A percentile compares a stretch with the other conserved stretches of the same genome.
These are phyloP conservation scores for Penicillium coffeae DNA, from an alignment of 495 filamentous ascomycete species.

Conservation along the genomic window DNA sequence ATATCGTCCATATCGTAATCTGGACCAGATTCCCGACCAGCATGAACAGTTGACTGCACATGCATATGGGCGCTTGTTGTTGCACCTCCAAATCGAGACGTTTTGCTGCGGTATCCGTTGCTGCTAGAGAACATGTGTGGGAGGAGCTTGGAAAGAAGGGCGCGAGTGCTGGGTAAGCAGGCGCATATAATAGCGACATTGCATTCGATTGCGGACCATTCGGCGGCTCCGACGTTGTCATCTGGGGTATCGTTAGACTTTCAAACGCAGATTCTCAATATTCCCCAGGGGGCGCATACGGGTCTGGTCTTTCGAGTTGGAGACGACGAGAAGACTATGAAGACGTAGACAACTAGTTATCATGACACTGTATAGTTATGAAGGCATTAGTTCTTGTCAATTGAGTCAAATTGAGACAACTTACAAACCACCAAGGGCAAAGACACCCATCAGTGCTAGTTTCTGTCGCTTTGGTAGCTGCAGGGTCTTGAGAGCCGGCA, in stretches of 20 bases:
- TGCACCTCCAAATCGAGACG: slow-evolving; percentile 14
- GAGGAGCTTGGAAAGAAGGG: slow-evolving; percentile 42
- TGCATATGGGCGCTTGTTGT: slow-evolving; percentile 21
- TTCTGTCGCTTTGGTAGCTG: slow-evolving; percentile 42
- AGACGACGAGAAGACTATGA: slow-evolving; percentile 41
- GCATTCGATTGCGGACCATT: slow-evolving; percentile 56
- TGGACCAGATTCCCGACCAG: slow-evolving; percentile 5
- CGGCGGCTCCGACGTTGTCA: slow-evolving; percentile 51
- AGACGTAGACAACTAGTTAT: slow-evolving; percentile 54
- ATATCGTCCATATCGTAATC: slow-evolving; percentile 23
- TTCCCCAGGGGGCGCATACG: too few species aligned
- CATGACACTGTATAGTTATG: slow-evolving; percentile 37
- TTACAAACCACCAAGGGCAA: slow-evolving; percentile 47
- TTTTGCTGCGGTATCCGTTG: slow-evolving; percentile 27
- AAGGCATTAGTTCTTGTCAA: too few species aligned
- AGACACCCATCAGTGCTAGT: slow-evolving; percentile 43
- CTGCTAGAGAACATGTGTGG: slow-evolving; percentile 33
- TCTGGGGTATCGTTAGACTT: slow-evolving; percentile 14
- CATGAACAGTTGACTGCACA: slow-evolving; percentile 24
- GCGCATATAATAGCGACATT: slow-evolving; percentile 56
- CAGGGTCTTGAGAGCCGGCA: slow-evolving; percentile 43
- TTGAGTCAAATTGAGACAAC: slow-evolving; percentile 9
- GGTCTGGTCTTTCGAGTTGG: slow-evolving; percentile 44
- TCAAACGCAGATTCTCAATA: too few species aligned
- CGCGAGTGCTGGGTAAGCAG: slow-evolving; percentile 52